A percentile compares a stretch with the other conserved stretches of the same genome.
Evolutionary conservation across 1,139 yeast genomes (phyloP).

Genomic region (Hansenula sp.): DNA sequence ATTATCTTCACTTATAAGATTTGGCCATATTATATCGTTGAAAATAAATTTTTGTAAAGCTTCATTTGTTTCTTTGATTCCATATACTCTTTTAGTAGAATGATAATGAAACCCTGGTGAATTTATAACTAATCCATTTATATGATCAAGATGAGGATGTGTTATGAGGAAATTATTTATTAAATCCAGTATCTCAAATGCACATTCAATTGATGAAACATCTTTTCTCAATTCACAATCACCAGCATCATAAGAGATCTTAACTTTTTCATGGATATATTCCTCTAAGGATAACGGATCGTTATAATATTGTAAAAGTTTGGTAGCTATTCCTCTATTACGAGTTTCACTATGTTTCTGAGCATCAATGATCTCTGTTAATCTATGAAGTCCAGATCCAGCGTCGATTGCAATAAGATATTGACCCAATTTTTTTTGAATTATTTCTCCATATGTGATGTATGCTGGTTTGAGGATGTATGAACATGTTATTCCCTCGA

Average conservation of each 20-base stretch:
- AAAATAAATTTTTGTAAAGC: conserved; percentile 55
- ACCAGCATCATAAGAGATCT: background rate
- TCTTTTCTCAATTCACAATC: background rate
- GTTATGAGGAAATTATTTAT: conserved; percentile 52
- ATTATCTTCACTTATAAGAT: conserved; percentile 24
- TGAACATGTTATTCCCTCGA: conserved; percentile 63
- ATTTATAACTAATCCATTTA: conserved; percentile 63
- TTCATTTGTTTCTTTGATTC: conserved; percentile 46
- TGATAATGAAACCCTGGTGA: conserved; percentile 50
- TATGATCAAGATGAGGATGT: conserved; percentile 85
- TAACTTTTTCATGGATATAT: conserved; percentile 2
- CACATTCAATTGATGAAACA: conserved; percentile 20
- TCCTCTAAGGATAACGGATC: conserved; percentile 17
- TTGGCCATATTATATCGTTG: conserved; percentile 82
- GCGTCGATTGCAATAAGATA: conserved; percentile 67
- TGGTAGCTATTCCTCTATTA: too few relatives aligned
- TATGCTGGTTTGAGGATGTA: conserved; percentile 55
- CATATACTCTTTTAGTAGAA: conserved; percentile 44
- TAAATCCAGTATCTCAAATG: conserved; percentile 30
- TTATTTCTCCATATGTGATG: conserved; percentile 34
- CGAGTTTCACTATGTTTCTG: too few relatives aligned
- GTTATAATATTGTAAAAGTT: conserved; percentile 15
- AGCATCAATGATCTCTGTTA: conserved; percentile 44
- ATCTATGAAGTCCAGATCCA: conserved; percentile 64
- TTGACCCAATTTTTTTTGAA: conserved; percentile 27